Percentiles rank a stretch among this genome's conserved stretches.
Conservation (phyloP, 2,329 filamentous ascomycete genomes). For the Phialophora chinensis region DNA sequence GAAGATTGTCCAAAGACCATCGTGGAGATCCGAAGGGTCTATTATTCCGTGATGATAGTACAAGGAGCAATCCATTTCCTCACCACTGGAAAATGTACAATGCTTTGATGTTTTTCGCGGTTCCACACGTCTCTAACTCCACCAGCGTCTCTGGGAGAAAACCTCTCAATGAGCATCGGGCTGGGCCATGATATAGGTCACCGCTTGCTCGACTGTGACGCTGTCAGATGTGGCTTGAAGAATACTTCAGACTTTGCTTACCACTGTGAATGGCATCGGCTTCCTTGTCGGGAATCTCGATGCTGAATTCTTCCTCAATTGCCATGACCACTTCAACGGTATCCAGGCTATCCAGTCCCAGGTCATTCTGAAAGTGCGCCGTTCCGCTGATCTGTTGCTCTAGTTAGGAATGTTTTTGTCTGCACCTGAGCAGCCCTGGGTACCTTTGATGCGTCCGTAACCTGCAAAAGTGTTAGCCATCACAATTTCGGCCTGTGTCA, state of each 20-base stretch:
- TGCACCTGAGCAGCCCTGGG: not conserved
- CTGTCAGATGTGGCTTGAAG: conserved; percentile 37
- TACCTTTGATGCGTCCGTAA: conserved; percentile 64
- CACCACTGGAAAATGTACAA: conserved; percentile 35
- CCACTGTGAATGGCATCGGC: conserved; percentile 92
- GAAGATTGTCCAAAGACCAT: conserved; percentile 27
- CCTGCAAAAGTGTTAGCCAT: conserved; percentile 42
- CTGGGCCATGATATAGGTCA: conserved; percentile 91
- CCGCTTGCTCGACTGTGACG: conserved; percentile 82
- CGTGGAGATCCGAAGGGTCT: conserved; percentile 34
- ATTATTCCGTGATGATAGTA: conserved; percentile 36
- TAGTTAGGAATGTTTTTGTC: conserved; percentile 38
- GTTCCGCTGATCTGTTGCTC: conserved; percentile 72
- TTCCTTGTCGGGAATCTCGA: conserved; percentile 98
- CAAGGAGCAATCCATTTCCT: conserved; percentile 32
- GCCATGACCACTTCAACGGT: conserved; percentile 99
- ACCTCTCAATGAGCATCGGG: conserved; percentile 66
- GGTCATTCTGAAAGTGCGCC: conserved; percentile 95
- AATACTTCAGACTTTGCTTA: conserved; percentile 57
- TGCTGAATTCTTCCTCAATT: conserved; percentile 95
- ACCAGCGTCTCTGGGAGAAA: conserved; percentile 5
- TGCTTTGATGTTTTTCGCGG: conserved; percentile 28
- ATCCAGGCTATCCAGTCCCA: conserved; percentile 95
- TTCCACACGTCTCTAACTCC: conserved; percentile 27
- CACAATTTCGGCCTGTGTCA: not conserved